Percentiles rank a stretch among this genome's conserved stretches.
Evolutionary conservation across 179 eudicot genomes (phyloP).

Genomic region (Camellia oleifera): DNA sequence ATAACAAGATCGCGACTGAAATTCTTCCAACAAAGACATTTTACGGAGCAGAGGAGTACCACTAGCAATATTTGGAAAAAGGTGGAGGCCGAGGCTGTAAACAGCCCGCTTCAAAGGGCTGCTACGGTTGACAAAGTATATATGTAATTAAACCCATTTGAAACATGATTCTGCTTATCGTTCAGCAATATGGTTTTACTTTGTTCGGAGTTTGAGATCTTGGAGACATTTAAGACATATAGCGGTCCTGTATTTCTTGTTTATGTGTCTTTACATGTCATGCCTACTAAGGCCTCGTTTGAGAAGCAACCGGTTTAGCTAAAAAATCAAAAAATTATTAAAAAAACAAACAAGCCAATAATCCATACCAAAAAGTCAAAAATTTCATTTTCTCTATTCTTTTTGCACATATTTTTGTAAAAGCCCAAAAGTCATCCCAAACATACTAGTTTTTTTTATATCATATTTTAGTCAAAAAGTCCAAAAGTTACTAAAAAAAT

Average conservation of each 20-base stretch:
- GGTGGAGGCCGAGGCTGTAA: slow-evolving; percentile 60
- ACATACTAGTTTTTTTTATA: too few relatives aligned
- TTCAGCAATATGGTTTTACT: not conserved
- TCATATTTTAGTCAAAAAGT: too few relatives aligned
- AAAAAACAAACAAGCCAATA: too few relatives aligned
- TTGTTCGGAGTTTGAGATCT: not conserved
- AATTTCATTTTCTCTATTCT: too few relatives aligned
- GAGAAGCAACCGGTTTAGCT: too few relatives aligned
- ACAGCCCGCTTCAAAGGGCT: slow-evolving; percentile 82
- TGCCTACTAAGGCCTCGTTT: too few relatives aligned
- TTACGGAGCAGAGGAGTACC: slow-evolving; percentile 89
- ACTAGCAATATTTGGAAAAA: slow-evolving; percentile 86
- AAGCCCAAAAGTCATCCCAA: too few relatives aligned
- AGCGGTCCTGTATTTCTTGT: not conserved
- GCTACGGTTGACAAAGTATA: slow-evolving; percentile 70
- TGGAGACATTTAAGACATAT: not conserved
- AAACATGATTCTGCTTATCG: not conserved
- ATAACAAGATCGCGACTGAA: slow-evolving; percentile 62
- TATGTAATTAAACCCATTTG: not conserved
- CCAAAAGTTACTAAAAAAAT: too few relatives aligned
- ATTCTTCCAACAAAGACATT: slow-evolving; percentile 81
- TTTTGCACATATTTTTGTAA: too few relatives aligned
- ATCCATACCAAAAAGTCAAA: too few relatives aligned
- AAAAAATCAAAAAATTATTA: too few relatives aligned
- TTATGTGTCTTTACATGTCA: not conserved